Base-by-base conservation (phyloP, 495 filamentous ascomycete species). In the Neurospora sp. region DNA sequence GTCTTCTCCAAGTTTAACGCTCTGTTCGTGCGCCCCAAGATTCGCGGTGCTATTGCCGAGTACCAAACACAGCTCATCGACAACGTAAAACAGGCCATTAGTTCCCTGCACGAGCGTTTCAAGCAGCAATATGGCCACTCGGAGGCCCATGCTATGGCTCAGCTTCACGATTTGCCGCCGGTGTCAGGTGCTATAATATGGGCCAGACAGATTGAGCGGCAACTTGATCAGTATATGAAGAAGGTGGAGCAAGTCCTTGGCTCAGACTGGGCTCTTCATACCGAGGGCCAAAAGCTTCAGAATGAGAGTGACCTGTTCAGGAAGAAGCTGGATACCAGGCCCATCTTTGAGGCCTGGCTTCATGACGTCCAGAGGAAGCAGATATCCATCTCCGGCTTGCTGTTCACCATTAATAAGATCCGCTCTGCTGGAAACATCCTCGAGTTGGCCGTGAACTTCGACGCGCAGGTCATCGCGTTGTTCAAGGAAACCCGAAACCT, bases 1-100 rank as follows among this genome's bases (percentile, higher is more conserved):
- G 96, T 99, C 69, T 98, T 98, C 80, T 99, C 96, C 23, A 98
- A 98, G 79, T 99, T 99, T 87, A 99, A 99, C 79, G 96, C 96
- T 38, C 91, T 99, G 70, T 95, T 99, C 78, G 94, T 99, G 70
- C 90, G 96, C 39, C 96, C 96, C 20, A 98, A 98, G 85, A 98
- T 99, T 80, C 90, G 96, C 60, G 94, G 96, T 78, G 96, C 96
- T 70, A 99, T 99, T 79, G 90, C 93, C 37, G 96, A 98, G 80
- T 99, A 98, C 79, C 96, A 99, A 79, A 93, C 93, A 6, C 93
- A 97, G 79, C 91, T 99, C 40, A 97, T 99, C 75, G 94, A 97
- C 75, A 97, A 94, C 78, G 96, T 99, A 71, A 98, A 98, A 82
- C 90, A 92, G 75, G 96, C 97, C 82, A 98, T 99, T 74, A 90